Base-by-base conservation (phyloP, 1,139 yeast species). In the Lodderomyces pseudojiufengensis region DNA sequence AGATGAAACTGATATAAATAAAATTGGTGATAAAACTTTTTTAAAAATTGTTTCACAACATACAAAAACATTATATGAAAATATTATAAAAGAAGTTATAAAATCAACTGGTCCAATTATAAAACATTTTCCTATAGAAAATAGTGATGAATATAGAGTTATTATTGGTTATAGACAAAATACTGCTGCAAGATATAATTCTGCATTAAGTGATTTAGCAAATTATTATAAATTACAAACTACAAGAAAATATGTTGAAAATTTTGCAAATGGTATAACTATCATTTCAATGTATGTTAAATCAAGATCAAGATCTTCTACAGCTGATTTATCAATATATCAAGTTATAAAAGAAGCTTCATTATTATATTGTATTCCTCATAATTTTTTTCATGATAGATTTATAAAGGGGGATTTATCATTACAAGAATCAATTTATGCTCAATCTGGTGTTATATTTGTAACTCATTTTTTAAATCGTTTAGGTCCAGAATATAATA, bases 271-370 rank as follows among this genome's bases (percentile, higher is more conserved):
- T 57, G 96, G 95, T 37, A 76, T 83, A 41, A 83, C 95, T 24
- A 76, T 90, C 40, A 80, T 88, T 50, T 88, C 97, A 31, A 76
- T 88, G 71, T 92, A 92, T 63, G 76, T 92, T 52, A 76, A 78
- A 32, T 83, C 87, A 35, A 65, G 70, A 39, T 61, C 56, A 45
- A 54, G 54, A 31, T 61, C 57, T 43, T 50, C 57, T 45, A 50
- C 57, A 44, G 76, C 70, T 53, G 90, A 84, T 52, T 74, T 84
- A 51, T 82, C 95, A 22, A 82, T 90, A 46, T 83, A 82, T 61
- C 98, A 92, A 67, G 85, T 92, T 46, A 84, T 86, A 54, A 88
- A 87, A 65, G 98, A 92, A 63, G 95, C 96, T 28, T 87, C 97
- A 5, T 74, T 92, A 52, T 71, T 92, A 49, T 92, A 85, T 63